phyloP scores from a whole-genome alignment of 805 yeast genomes.

The Ogataea philodendri region DNA sequence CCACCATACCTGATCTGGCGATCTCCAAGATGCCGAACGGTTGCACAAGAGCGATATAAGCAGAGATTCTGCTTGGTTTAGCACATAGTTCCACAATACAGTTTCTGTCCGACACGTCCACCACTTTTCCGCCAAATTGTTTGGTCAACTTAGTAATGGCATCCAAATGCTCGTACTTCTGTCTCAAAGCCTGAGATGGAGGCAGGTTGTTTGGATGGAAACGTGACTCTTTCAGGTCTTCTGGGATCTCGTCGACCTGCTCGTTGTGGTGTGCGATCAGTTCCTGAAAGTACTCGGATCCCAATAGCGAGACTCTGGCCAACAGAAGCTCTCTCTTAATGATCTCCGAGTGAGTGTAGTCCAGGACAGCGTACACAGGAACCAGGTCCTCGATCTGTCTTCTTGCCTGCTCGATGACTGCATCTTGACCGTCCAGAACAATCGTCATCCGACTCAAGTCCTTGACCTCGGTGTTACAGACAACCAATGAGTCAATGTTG shows the following conservation, averaged over 20 bases:
- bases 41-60: slow-evolving; percentile 83
- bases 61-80: slow-evolving; percentile 84
- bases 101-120: slow-evolving; percentile 89
- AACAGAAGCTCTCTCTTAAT: slow-evolving; percentile 87
- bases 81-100: slow-evolving; percentile 94
- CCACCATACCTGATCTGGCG: slow-evolving; percentile 98
- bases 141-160: slow-evolving; percentile 76
- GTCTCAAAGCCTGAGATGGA: slow-evolving; percentile 89
- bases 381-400: slow-evolving; percentile 97
- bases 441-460: slow-evolving; percentile 97
- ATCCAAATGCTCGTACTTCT: slow-evolving; percentile 84
- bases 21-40: slow-evolving; percentile 97
- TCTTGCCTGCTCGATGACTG: slow-evolving; percentile 95
- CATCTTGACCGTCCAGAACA: slow-evolving; percentile 90
- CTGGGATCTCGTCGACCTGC: slow-evolving; percentile 43
- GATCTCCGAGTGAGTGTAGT: slow-evolving; percentile 86
- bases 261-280: slow-evolving; percentile 79
- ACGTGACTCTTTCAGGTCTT: slow-evolving; percentile 41
- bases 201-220: slow-evolving; percentile 89
- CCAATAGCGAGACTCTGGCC: slow-evolving; percentile 89
- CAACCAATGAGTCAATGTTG: slow-evolving; percentile 96
- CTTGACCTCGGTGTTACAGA: slow-evolving; percentile 92
- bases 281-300: slow-evolving; percentile 98
- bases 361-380: slow-evolving; percentile 96
- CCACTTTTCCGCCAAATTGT: slow-evolving; percentile 90